Conservation (phyloP, 345 rosid genomes). For the Gossypium anomalum region DNA sequence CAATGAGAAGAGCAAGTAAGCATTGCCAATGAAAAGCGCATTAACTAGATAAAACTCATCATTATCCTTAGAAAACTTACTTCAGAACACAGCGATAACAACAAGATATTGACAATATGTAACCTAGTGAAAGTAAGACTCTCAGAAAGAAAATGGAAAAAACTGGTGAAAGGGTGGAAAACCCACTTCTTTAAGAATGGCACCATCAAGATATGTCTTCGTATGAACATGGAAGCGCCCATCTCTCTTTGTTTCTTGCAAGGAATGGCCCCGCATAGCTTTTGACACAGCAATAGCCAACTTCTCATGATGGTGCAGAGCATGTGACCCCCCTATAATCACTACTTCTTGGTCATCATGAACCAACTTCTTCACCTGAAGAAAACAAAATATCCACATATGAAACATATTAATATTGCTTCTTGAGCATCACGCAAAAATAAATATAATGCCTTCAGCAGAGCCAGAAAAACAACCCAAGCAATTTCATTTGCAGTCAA, state of each 20-base stretch:
- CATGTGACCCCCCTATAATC: conserved; percentile 80
- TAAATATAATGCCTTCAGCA: background rate
- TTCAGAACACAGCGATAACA: background rate
- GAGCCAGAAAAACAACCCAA: background rate
- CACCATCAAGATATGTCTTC: conserved; percentile 91
- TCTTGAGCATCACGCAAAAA: background rate
- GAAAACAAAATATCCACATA: conserved; percentile 17
- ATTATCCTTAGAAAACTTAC: background rate
- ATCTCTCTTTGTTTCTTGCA: conserved; percentile 92
- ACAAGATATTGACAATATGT: background rate
- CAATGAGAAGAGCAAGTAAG: background rate
- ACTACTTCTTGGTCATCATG: conserved; percentile 94
- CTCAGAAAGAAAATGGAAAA: background rate
- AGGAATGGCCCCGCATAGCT: conserved; percentile 96
- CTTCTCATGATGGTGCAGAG: conserved; percentile 92
- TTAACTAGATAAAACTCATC: background rate
- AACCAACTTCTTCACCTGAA: conserved; percentile 84
- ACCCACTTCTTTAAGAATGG: conserved; percentile 91
- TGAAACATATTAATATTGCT: conserved; percentile 11
- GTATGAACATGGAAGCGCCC: conserved; percentile 96
- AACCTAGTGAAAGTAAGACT: background rate
- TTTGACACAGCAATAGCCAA: conserved; percentile 93
- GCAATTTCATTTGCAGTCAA: background rate
- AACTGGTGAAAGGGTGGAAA: conserved; percentile 8
- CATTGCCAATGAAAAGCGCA: background rate